Evolutionary conservation across 2,329 filamentous ascomycete genomes (phyloP), one percentile per base, ranked within the genome.

Genomic region (Fusarium dimerum): DNA sequence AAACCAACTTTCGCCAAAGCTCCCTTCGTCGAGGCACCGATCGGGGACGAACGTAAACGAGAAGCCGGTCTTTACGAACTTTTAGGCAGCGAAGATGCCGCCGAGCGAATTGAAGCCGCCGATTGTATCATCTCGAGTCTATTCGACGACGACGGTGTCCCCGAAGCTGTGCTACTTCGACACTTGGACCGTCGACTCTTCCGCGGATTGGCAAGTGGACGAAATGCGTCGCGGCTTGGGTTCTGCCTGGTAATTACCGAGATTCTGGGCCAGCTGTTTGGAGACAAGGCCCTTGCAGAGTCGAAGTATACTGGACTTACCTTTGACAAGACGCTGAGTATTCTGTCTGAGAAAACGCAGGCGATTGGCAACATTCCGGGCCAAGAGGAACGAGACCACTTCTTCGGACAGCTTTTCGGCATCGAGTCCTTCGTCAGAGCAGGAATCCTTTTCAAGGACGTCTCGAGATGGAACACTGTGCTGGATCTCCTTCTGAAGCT

Each of bases 201-300:
- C 69, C 85, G 90, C 49, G 94, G 94, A 40, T 84, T 97, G 16
- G 92, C 92, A 55, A 97, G 92, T 69, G 88, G 91, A 49, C 86
- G 91, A 51, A 96, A 96, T 74, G 90, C 90, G 12, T 91, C 93
- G 16, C 83, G 94, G 26, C 76, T 94, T 46, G 94, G 94, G 4
- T 97, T 96, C 70, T 96, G 91, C 48, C 80, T 97, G 50, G 93
- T 93, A 0, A 76, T 97, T 60, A 88, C 92, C 0, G 92, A 97
- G 71, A 76, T 95, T 9, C 69, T 96, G 42, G 79, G 83, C 5
- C 84, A 93, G 65, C 73, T 92, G 6, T 89, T 88, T 64, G 83
- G 83, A 2, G 62, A 75, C 13, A 72, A 76, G 40, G 65, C 74
- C 7, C 66, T 80, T 15, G 71, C 73, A 10, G 64, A 71, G 30